Evolutionary conservation across 2,329 filamentous ascomycete species (phyloP).

Genomic region (Hypoxylon sp.): DNA sequence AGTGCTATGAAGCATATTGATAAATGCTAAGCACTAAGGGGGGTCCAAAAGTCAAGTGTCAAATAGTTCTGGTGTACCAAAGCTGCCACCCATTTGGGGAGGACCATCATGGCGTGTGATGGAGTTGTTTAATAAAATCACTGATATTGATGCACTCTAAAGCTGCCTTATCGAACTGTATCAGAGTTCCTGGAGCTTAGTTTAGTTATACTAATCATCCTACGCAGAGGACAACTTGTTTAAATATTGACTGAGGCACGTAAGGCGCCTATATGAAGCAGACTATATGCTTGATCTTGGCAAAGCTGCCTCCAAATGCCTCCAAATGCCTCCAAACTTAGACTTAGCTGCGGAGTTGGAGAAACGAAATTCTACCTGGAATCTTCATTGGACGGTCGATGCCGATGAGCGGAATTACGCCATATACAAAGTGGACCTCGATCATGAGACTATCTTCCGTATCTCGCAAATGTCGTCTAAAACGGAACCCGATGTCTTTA

Average conservation of each 20-base stretch:
- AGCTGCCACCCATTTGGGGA: neutral
- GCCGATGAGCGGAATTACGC: conserved; percentile 39
- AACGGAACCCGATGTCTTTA: neutral
- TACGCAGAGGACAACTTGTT: too few species aligned
- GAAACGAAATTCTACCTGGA: conserved; percentile 5
- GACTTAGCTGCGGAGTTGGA: neutral
- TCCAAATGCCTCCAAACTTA: too few species aligned
- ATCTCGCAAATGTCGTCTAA: neutral
- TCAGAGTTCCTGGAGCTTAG: neutral
- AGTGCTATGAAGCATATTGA: neutral
- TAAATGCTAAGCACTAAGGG: neutral
- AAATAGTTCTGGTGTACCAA: neutral
- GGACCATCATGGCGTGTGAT: neutral
- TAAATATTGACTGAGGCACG: neutral
- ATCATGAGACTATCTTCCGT: conserved; percentile 21
- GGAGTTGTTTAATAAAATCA: neutral
- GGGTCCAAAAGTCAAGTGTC: neutral
- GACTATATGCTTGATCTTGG: neutral
- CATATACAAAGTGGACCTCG: conserved; percentile 32
- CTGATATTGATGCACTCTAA: too few species aligned
- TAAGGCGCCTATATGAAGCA: neutral
- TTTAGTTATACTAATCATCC: too few species aligned
- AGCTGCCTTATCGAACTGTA: neutral
- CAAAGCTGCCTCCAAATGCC: neutral
- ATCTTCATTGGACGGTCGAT: conserved; percentile 16